Percentiles rank a stretch among this genome's conserved stretches.
Conservation (phyloP, 2,329 filamentous ascomycete genomes). For the Didymella lethalis region DNA sequence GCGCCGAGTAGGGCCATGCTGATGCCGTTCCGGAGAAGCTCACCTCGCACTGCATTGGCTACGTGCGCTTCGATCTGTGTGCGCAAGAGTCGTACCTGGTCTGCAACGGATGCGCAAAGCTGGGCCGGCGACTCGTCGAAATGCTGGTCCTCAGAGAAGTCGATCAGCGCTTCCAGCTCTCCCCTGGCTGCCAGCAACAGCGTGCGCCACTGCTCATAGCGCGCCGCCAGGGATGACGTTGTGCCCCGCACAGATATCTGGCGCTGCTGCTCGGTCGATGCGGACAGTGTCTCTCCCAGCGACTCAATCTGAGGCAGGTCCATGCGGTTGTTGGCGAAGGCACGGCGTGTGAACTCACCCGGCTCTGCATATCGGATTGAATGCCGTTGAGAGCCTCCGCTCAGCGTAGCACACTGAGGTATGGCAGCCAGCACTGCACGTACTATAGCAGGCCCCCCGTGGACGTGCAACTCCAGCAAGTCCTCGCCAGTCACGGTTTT, state of each 20-base stretch:
- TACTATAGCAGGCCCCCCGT: slow-evolving; percentile 88
- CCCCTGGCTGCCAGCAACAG: slow-evolving; percentile 81
- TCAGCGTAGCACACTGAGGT: slow-evolving; percentile 58
- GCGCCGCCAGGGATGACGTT: slow-evolving; percentile 71
- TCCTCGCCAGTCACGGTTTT: slow-evolving; percentile 91
- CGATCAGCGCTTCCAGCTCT: slow-evolving; percentile 93
- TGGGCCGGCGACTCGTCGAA: slow-evolving; percentile 86
- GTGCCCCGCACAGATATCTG: slow-evolving; percentile 82
- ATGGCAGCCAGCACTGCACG: slow-evolving; percentile 85
- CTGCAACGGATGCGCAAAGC: slow-evolving; percentile 73
- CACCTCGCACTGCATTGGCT: slow-evolving; percentile 78
- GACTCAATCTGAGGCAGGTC: slow-evolving; percentile 84
- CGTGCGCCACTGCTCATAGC: slow-evolving; percentile 84
- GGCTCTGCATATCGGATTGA: slow-evolving; percentile 86
- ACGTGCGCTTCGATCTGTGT: slow-evolving; percentile 73
- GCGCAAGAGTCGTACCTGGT: slow-evolving; percentile 69
- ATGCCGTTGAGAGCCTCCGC: not conserved
- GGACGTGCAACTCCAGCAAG: slow-evolving; percentile 90
- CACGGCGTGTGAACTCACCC: slow-evolving; percentile 92
- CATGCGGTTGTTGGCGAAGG: slow-evolving; percentile 85
- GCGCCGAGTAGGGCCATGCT: slow-evolving; percentile 85
- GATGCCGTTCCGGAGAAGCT: slow-evolving; percentile 85
- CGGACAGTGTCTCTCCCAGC: slow-evolving; percentile 66
- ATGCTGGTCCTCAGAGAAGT: slow-evolving; percentile 97
- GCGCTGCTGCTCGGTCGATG: slow-evolving; percentile 90